Conservation (phyloP, 345 rosid genomes). For the Salix udensis region DNA sequence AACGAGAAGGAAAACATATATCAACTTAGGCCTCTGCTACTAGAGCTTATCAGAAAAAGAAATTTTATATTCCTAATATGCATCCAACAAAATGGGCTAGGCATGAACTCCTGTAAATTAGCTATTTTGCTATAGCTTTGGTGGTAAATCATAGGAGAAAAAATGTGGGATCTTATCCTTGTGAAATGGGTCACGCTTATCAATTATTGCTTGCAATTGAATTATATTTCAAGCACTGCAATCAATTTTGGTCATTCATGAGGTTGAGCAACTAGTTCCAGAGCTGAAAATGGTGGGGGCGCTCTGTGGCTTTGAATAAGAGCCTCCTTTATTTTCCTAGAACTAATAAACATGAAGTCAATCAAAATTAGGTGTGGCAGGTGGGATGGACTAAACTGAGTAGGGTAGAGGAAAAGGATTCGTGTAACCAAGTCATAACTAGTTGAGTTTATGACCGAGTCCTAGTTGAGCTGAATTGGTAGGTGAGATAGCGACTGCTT, state of each 20-base stretch:
- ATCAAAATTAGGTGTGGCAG: conserved; percentile 17
- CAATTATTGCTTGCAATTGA: background rate
- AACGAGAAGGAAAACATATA: too few relatives aligned
- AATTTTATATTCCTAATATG: background rate
- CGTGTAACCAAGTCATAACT: background rate
- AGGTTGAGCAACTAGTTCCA: background rate
- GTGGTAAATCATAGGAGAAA: background rate
- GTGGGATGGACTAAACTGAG: conserved; percentile 4
- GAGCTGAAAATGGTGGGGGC: background rate
- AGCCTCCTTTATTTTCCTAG: background rate
- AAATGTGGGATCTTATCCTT: background rate
- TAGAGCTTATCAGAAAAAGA: background rate
- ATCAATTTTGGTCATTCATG: background rate
- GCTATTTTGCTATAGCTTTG: background rate
- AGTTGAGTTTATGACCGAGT: background rate
- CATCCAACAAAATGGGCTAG: background rate
- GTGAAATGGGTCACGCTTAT: too few relatives aligned
- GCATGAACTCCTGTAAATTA: background rate
- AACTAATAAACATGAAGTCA: background rate
- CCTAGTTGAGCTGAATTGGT: conserved; percentile 9
- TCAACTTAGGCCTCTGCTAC: too few relatives aligned
- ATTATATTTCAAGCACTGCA: background rate
- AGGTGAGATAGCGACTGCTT: conserved; percentile 17
- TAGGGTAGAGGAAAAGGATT: background rate
- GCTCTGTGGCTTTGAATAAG: background rate